Evolutionary conservation across 106 monocot species (phyloP).

Genomic region (Acorus calamus): DNA sequence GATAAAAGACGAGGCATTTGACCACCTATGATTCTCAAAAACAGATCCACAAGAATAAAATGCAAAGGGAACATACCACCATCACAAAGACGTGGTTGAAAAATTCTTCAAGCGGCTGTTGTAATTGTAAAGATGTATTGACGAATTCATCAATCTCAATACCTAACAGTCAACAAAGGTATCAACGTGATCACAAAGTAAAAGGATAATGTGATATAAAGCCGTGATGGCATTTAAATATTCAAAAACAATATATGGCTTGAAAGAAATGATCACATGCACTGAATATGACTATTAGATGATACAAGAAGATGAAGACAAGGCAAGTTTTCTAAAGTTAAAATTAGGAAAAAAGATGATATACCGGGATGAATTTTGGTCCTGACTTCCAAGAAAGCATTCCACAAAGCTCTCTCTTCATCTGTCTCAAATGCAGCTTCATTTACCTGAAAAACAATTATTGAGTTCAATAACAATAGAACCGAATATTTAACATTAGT

Average conservation of each 20-base stretch:
- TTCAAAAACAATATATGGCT: no score
- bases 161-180: conserved; percentile 25
- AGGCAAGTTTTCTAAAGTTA: not conserved
- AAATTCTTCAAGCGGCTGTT: conserved; percentile 80
- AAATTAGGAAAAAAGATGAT: not conserved
- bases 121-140: conserved; percentile 40
- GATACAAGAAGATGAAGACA: not conserved
- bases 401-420: conserved; percentile 77
- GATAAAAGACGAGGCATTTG: no score
- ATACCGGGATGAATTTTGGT: conserved; percentile 63
- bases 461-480: no score
- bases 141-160: conserved; percentile 48
- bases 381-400: conserved; percentile 42
- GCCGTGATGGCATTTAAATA: no score
- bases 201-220: not conserved
- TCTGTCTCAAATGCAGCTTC: conserved; percentile 54
- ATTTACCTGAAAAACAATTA: conserved; percentile 38
- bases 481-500: no score
- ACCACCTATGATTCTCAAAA: no score
- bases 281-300: no score
- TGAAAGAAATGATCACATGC: no score
- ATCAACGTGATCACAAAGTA: not conserved
- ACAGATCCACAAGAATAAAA: no score
- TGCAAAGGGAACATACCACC: conserved; percentile 44
- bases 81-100: conserved; percentile 89